Conservation (phyloP, 306 rosid genomes). For the Clitoria ternatea region DNA sequence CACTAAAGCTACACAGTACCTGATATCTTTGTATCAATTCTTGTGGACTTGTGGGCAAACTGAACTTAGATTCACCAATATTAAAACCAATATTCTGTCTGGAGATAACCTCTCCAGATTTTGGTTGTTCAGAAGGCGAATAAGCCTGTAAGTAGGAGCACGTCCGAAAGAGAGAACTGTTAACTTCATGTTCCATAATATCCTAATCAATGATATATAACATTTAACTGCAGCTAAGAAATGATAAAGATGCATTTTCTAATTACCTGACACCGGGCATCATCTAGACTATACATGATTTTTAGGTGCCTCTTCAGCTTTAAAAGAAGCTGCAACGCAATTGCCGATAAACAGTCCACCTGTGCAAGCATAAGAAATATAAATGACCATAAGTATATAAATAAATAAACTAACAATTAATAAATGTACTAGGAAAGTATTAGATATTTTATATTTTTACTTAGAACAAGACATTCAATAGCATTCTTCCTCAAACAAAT, state of each 20-base stretch:
- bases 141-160: constrained; percentile 57
- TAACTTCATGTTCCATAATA: background rate
- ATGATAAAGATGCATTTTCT: background rate
- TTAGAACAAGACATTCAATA: background rate
- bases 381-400: background rate
- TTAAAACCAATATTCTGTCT: constrained; percentile 68
- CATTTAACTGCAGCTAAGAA: background rate
- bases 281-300: constrained; percentile 72
- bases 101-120: constrained; percentile 81
- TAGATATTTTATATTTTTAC: background rate
- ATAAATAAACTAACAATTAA: background rate
- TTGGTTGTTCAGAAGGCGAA: constrained; percentile 73
- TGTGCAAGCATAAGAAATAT: constrained; percentile 34
- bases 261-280: constrained; percentile 87
- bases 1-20: constrained; percentile 38
- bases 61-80: constrained; percentile 55
- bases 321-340: constrained; percentile 88
- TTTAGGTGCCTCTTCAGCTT: constrained; percentile 94
- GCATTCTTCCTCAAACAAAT: background rate
- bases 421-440: background rate
- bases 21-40: constrained; percentile 82
- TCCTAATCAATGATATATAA: background rate
- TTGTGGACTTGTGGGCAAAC: constrained; percentile 64
- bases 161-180: constrained; percentile 1
- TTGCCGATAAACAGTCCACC: constrained; percentile 77